Evolutionary conservation across 257 asterid genomes (phyloP).

Genomic region (Capsicum pubescens): DNA sequence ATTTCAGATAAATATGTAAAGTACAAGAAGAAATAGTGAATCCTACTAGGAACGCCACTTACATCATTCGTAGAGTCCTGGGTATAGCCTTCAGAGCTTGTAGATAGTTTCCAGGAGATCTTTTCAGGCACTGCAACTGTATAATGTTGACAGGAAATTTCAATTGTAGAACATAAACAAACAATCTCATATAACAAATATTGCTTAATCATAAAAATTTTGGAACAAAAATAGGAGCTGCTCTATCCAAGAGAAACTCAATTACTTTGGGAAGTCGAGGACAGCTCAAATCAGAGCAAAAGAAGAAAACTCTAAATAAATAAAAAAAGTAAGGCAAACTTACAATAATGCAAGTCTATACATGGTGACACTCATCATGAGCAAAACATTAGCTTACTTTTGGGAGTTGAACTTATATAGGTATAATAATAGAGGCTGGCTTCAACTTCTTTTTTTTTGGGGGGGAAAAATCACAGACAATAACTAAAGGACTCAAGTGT

Average conservation of each 20-base stretch:
- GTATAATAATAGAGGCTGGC: constrained; percentile 6
- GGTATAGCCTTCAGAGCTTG: constrained; percentile 94
- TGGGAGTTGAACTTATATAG: not conserved
- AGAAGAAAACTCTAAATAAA: not conserved
- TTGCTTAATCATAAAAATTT: not conserved
- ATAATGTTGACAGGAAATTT: constrained; percentile 36
- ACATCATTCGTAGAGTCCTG: constrained; percentile 99
- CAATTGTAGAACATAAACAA: constrained; percentile 28
- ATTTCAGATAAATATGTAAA: constrained; percentile 8
- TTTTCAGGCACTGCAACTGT: constrained; percentile 81
- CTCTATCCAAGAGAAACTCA: constrained; percentile 18
- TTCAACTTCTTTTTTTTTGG: not conserved
- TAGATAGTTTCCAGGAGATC: constrained; percentile 75
- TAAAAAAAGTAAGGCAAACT: not conserved
- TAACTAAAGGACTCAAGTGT: not conserved
- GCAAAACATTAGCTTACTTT: not conserved
- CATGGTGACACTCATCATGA: not conserved
- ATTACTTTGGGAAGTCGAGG: constrained; percentile 13
- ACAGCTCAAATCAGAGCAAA: constrained; percentile 14
- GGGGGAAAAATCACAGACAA: not conserved
- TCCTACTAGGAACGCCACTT: constrained; percentile 38
- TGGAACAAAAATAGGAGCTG: not conserved
- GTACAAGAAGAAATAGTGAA: not conserved
- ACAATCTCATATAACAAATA: not conserved
- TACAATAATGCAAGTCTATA: not conserved